Evolutionary conservation across 129 eudicot species (phyloP).

Genomic region (Smallanthus sonchifolius): DNA sequence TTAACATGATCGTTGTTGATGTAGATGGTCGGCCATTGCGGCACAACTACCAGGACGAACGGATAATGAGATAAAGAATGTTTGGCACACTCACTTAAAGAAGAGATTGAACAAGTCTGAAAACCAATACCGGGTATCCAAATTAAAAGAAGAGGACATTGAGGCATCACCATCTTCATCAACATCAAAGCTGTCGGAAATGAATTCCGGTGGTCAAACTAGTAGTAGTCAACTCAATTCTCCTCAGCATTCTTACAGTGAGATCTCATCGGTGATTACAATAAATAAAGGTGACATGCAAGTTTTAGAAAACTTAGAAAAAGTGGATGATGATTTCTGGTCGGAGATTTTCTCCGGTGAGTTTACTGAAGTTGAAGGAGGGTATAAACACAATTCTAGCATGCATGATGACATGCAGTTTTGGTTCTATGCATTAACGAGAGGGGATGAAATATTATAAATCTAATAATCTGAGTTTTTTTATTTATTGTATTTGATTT

Average conservation of each 20-base stretch:
- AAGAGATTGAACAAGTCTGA: conserved; percentile 36
- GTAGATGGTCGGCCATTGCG: conserved; percentile 89
- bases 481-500: background rate
- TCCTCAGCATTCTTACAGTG: conserved; percentile 33
- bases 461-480: background rate
- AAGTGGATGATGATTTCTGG: conserved; percentile 46
- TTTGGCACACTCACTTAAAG: conserved; percentile 85
- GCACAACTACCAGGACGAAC: conserved; percentile 79
- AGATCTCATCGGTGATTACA: conserved; percentile 25
- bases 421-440: conserved; percentile 52
- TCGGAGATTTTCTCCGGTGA: conserved; percentile 38
- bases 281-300: background rate
- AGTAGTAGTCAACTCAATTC: conserved; percentile 21
- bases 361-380: conserved; percentile 9
- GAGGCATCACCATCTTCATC: conserved; percentile 17
- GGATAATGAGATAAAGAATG: conserved; percentile 82
- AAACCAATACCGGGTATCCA: background rate
- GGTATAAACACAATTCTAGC: conserved; percentile 15
- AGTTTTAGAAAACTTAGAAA: background rate
- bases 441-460: conserved; percentile 34
- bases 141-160: background rate
- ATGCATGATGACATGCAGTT: conserved; percentile 45
- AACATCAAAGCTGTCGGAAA: background rate
- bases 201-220: conserved; percentile 1
- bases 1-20: background rate